Evolutionary conservation across 2,329 filamentous ascomycete genomes (phyloP).

Genomic region (Catunica adiposa): DNA sequence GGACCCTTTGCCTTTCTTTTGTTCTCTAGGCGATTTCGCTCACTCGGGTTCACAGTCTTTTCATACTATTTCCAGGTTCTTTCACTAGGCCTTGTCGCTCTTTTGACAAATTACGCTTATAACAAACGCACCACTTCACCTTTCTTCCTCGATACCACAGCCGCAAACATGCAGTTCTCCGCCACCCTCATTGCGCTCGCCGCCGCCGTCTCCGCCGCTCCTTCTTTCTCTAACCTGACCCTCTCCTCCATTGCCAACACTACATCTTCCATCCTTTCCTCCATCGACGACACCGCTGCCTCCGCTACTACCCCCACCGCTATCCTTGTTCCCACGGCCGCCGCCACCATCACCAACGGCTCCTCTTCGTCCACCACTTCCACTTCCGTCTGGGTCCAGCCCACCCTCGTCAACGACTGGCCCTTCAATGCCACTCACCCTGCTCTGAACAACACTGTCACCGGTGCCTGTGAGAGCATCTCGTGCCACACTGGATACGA

Average conservation of each 20-base stretch:
- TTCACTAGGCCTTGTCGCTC: neutral
- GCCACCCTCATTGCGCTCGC: constrained; percentile 2
- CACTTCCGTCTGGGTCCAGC: constrained; percentile 7
- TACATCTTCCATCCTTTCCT: neutral
- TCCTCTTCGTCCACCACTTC: constrained; percentile 1
- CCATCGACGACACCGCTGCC: neutral
- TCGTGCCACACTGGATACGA: constrained; percentile 12
- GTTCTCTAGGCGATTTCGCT: constrained; percentile 3
- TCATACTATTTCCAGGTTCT: neutral
- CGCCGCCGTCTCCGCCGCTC: constrained; percentile 6
- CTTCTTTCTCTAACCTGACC: neutral
- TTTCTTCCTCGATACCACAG: neutral
- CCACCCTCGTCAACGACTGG: constrained; percentile 11
- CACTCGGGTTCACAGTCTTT: constrained; percentile 2
- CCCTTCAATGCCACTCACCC: constrained; percentile 6
- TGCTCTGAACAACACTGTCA: constrained; percentile 12
- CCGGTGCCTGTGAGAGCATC: constrained; percentile 8
- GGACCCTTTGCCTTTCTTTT: neutral
- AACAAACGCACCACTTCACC: neutral
- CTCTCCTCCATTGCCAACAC: neutral
- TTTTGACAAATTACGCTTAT: neutral
- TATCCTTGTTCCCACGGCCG: neutral
- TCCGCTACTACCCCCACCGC: constrained; percentile 1
- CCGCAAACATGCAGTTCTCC: constrained; percentile 7
- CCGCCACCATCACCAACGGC: neutral